A percentile compares a stretch with the other conserved stretches of the same genome.
Evolutionary conservation across 305 asterid genomes (phyloP).

Genomic region (Fraxinus latifolia): DNA sequence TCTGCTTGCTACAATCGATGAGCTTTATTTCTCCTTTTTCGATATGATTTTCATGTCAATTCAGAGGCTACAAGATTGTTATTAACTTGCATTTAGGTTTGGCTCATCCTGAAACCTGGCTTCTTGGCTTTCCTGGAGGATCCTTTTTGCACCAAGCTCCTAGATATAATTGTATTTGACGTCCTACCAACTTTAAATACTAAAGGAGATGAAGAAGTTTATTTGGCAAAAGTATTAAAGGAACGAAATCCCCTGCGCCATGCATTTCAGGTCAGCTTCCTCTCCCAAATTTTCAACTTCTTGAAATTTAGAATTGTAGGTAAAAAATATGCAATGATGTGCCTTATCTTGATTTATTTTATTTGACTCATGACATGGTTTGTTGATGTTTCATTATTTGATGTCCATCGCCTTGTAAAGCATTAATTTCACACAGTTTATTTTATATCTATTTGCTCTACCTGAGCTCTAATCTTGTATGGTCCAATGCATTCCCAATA

Average conservation of each 20-base stretch:
- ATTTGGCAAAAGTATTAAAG: slow-evolving; percentile 56
- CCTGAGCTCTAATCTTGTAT: background rate
- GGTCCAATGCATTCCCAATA: background rate
- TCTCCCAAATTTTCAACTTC: background rate
- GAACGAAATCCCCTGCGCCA: slow-evolving; percentile 69
- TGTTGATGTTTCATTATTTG: background rate
- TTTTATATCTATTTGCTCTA: background rate
- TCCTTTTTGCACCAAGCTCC: slow-evolving; percentile 63
- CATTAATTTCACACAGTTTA: background rate
- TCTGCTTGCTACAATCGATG: slow-evolving; percentile 2
- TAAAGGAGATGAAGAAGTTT: slow-evolving; percentile 43
- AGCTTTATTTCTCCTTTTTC: background rate
- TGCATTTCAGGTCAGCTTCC: slow-evolving; percentile 64
- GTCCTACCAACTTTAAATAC: slow-evolving; percentile 47
- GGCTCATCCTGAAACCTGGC: slow-evolving; percentile 92
- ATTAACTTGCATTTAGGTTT: slow-evolving; percentile 56
- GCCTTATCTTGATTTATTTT: background rate
- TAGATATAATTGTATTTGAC: slow-evolving; percentile 75
- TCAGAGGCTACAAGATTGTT: slow-evolving; percentile 11
- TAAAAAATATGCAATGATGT: background rate
- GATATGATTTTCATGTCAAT: slow-evolving; percentile 4
- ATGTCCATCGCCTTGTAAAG: background rate
- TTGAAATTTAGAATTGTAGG: slow-evolving; percentile 13
- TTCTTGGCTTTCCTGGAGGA: slow-evolving; percentile 83
- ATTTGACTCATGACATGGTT: slow-evolving; percentile 6